These are phyloP conservation scores for Phaseolus lunatus DNA, from an alignment of 306 rosid species.

Conservation along the genomic window DNA sequence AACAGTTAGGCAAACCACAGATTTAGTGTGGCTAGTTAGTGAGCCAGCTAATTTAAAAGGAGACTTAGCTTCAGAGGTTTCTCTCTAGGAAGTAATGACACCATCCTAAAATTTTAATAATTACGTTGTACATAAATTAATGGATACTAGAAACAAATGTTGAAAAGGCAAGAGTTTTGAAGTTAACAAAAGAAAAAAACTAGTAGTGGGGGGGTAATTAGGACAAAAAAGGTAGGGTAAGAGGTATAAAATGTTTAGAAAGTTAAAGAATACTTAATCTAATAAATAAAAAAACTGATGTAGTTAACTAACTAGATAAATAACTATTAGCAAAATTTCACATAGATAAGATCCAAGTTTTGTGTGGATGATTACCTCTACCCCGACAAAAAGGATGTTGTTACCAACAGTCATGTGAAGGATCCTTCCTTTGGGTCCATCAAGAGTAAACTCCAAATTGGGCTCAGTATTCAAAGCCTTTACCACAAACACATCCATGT, in stretches of 20 bases:
- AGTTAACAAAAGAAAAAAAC: not conserved
- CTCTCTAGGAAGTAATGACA: conserved; percentile 50
- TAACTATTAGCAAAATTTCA: not conserved
- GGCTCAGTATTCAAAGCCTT: too few relatives aligned
- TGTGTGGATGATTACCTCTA: conserved; percentile 43
- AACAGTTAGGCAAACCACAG: conserved; percentile 44
- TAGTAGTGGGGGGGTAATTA: not conserved
- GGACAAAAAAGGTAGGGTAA: not conserved
- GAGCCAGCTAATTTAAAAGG: conserved; percentile 41
- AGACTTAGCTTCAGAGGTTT: conserved; percentile 5
- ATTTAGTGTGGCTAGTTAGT: conserved; percentile 44
- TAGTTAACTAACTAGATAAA: not conserved
- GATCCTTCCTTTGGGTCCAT: conserved; percentile 55
- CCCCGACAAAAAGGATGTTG: conserved; percentile 52
- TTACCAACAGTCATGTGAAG: conserved; percentile 49
- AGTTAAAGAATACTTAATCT: too few relatives aligned
- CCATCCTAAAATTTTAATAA: conserved; percentile 46
- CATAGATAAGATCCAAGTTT: not conserved
- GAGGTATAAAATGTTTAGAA: not conserved
- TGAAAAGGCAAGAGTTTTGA: not conserved
- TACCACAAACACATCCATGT: too few relatives aligned
- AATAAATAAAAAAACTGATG: too few relatives aligned
- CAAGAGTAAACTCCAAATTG: conserved; percentile 12
- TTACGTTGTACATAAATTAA: not conserved
- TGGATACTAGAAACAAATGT: not conserved